Base-by-base conservation (phyloP, 768 basidiomycete species). In the Tricholoma sp. region DNA sequence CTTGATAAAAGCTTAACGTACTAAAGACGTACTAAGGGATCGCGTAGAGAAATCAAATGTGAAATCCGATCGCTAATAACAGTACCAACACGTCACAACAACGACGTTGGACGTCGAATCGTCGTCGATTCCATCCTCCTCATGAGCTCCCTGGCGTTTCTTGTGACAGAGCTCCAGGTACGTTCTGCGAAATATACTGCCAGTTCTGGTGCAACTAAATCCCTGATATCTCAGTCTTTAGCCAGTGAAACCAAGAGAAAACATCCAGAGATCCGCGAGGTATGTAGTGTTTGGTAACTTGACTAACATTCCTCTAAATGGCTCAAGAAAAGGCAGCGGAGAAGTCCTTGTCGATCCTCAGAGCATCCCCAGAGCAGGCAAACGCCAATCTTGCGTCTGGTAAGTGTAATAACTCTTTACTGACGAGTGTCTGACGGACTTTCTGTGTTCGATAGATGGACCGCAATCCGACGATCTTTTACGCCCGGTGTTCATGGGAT, bases 191-290 rank as follows among this genome's bases (percentile, higher is more conserved):
- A 17, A 47, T 15, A 28, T 17, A 55, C 58, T n/a, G 1, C 5
- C 24, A 7, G 1, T 8, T 18, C 31, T 18, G 24, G 29, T 41
- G 45, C 59, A 24, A 10, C 34, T 20, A 24, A 49, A 17, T 41
- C 7, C 7, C 9, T n/a, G 57, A 7, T 37, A 18, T 57, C 6
- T 3, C 54, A 94, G 89, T 89, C 94, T 37, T 72, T 98, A 61
- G 84, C 92, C 8, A 91, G 88, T 64, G 95, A 96, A 75, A 92
- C 91, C 24, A 81, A 86, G 63, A 76, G 94, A 57, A 91, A 90
- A 63, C 87, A 95, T 70, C 91, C 93, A 18, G 94, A 97, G 68
- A 91, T 97, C 62, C 88, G 91, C 66, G 94, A 96, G 83, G 94
- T 94, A 59, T 67, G 68, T 66, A 70, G 71, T 41, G 59, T 33